Evolutionary conservation across 352 stramenopile species (phyloP), one percentile per base, ranked within the genome.

Genomic region (Pythium myriotylum): DNA sequence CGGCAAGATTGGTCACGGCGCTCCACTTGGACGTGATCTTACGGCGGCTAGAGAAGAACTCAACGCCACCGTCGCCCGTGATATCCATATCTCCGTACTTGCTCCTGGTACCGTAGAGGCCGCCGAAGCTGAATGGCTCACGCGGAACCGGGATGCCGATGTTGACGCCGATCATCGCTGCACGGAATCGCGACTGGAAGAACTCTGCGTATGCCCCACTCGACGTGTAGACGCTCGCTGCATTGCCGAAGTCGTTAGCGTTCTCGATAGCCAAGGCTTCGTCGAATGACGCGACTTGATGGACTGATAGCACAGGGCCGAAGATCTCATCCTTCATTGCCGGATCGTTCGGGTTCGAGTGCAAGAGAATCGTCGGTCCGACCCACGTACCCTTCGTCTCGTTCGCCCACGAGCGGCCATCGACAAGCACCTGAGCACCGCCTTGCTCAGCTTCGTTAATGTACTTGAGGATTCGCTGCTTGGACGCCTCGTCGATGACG

Each of bases 61-160:
- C 96, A 51, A 99, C 86, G 23, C 85, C 93, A 24, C 94, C 96
- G 65, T 99, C 96, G 17, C 95, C 96, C 8, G 97, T 99, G 52
- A 99, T 99, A 70, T 99, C 97, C 84, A 98, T 98, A 65, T 99
- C 94, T 35, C 97, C 97, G 64, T 92, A 99, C 66, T 99, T 99
- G 76, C 88, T 98, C 62, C 89, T 87, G 13, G 96, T 99, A 33
- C 95, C 96, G 72, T 98, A 99, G 55, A 99, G 76, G 4, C 97
- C 97, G 43, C 96, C 97, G 71, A 99, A 99, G 29, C 89, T 96
- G 74, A 99, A 99, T 3, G 95, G 95, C 62, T 98, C 94, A 14
- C 94, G 79, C 19, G 96, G 95, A 20, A 98, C 95, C 3, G 95
- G 92, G 39, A 98, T 97, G 24, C 96, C 96, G 65, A 99, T 94